Evolutionary conservation across 495 filamentous ascomycete species (phyloP), one percentile per base, ranked within the genome.

Genomic region (Cryomyces minteri): DNA sequence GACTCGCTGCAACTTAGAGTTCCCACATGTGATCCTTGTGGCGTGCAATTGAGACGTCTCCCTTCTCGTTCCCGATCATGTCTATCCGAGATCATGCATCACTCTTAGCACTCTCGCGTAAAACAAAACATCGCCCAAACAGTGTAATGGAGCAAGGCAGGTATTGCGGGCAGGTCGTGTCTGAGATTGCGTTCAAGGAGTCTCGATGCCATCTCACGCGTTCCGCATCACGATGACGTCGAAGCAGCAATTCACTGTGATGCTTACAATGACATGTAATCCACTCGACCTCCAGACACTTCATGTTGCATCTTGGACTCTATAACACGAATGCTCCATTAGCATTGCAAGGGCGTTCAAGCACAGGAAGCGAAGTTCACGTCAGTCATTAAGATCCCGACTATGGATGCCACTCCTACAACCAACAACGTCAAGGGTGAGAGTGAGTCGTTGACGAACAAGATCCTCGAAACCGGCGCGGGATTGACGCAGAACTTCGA

Each of bases 401-500:
- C 5, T 12, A 58, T 58, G 58, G 51, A 56, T 38, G 29, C 44
- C 14, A 32, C 49, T 10, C 54, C 54, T 6, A 43, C 48, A 12
- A 54, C 58, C 11, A 61, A 61, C 48, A 58, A 60, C 3, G 59
- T 69, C 39, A n/a, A 9, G 9, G 78, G 79, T 41, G 62, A 62
- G 4, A 66, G 70, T 4, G 62, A 72, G 5, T 66, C 71, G 11
- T 54, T 57, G 41, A 79, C 73, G 55, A 76, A 71, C 55, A 64
- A 62, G 32, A 54, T 83, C 7, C 71, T 87, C 29, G 79, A 84
- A 52, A 74, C 75, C 5, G 80, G 74, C 29, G 77, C 83, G 4
- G 48, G 66, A 9, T 51, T 73, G 47, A 64, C 70, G 33, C 79
- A 83, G 65, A 67, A 80, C 50, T 85, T 93, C 58, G 63, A 66